Conservation (phyloP, 108 stramenopile species). For the Cyclotella choctawhatcheeana region DNA sequence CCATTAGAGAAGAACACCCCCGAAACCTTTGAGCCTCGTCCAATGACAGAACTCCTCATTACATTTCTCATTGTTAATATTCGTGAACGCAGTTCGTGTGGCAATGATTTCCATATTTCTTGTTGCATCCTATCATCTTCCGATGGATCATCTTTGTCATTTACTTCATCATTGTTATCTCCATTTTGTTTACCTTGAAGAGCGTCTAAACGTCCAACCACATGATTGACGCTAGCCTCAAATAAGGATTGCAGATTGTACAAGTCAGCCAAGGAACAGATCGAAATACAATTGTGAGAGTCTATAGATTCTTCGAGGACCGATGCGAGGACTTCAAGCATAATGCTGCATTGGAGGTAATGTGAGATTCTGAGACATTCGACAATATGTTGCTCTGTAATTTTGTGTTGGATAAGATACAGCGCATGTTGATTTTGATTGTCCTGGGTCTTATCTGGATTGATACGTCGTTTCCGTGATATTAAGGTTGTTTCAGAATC, state of each 20-base stretch:
- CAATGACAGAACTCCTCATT: constrained; percentile 51
- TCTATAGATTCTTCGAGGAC: constrained; percentile 60
- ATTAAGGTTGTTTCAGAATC: not conserved
- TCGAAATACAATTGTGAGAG: constrained; percentile 68
- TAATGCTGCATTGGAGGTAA: constrained; percentile 69
- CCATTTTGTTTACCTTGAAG: constrained; percentile 18
- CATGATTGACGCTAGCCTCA: constrained; percentile 58
- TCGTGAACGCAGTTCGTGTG: constrained; percentile 39
- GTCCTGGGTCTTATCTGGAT: not conserved
- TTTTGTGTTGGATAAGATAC: constrained; percentile 32
- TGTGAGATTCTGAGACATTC: constrained; percentile 76
- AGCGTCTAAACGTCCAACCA: constrained; percentile 44
- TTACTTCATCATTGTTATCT: constrained; percentile 8
- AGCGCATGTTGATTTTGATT: constrained; percentile 14
- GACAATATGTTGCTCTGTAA: constrained; percentile 46
- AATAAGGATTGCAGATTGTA: constrained; percentile 60
- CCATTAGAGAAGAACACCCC: constrained; percentile 48
- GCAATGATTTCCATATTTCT: constrained; percentile 42
- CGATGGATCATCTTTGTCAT: constrained; percentile 8
- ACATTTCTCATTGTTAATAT: constrained; percentile 54
- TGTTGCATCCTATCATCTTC: constrained; percentile 14
- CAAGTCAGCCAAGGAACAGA: constrained; percentile 78
- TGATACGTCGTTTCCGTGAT: constrained; percentile 8
- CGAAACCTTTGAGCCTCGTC: constrained; percentile 49
- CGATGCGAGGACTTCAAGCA: constrained; percentile 50